Evolutionary conservation across 192 early-diverging fungal species (phyloP), one percentile per base, ranked within the genome.

Genomic region (Podila minutissima): DNA sequence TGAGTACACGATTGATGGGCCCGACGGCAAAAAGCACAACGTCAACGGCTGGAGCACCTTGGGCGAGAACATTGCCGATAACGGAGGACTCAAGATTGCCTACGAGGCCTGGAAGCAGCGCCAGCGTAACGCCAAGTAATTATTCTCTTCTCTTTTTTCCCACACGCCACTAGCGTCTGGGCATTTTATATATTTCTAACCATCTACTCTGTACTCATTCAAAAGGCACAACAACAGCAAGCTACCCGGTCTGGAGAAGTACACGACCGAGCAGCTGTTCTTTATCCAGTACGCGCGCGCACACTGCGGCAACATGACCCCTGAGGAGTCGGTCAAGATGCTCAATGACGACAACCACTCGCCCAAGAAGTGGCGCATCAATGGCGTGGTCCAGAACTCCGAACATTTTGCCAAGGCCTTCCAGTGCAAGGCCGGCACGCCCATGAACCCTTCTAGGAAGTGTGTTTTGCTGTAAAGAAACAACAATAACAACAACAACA

Each of bases 51-150:
- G 81, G 60, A 29, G 66, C 33, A 92, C 91, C 0, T 62, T 92
- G 7, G 82, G 82, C 5, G 92, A 93, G 83, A 93, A 93, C 74
- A 68, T 93, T 51, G 89, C 92, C 26, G 92, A 93, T 64, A 92
- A 92, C 53, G 92, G 92, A 62, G 92, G 92, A 6, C 24, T 92
- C 11, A 68, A 79, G 53, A 76, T 75, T 4, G 72, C 90, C 8
- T 85, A 59, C 20, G 69, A 83, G 13, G 83, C 90, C 0, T 92
- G 89, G 84, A 46, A 51, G 0, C 68, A 70, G 32, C 68, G 68
- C 48, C 11, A 53, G 22, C 46, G 41, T 12, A 50, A 20, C 35
- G 0, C 17, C 9, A 70, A 62, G 67, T 69, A 69, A 59, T 26
- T 48, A 7, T 19, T 37, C 8, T 20, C 32, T 26, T 15, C 22